Percentiles rank a stretch among this genome's conserved stretches.
phyloP scores from a whole-genome alignment of 768 basidiomycete species.

The Serendipita indica region DNA sequence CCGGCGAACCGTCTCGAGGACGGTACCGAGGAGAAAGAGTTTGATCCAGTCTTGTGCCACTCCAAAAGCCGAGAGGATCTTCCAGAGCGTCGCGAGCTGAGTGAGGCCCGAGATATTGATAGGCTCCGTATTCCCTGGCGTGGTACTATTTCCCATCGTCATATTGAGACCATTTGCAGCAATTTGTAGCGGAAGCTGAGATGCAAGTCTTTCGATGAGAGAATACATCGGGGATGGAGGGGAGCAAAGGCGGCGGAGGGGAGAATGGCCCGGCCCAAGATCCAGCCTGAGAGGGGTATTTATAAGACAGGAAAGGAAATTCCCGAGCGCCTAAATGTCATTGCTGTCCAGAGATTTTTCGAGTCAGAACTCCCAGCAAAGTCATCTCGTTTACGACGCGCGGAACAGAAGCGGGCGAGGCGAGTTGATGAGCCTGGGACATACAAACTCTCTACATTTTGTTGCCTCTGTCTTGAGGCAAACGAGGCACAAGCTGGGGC shows the following conservation, averaged over 20 bases:
- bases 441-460: too few species aligned
- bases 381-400: too few species aligned
- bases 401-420: too few species aligned
- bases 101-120: not conserved
- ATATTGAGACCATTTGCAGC: not conserved
- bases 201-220: conserved; percentile 6
- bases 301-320: too few species aligned
- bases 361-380: too few species aligned
- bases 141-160: not conserved
- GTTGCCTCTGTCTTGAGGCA: too few species aligned
- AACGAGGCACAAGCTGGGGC: too few species aligned
- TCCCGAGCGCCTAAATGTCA: too few species aligned
- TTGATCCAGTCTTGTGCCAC: conserved; percentile 39
- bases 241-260: not conserved
- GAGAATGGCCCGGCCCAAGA: too few species aligned
- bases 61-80: conserved; percentile 12
- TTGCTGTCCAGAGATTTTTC: too few species aligned
- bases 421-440: too few species aligned
- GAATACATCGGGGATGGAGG: not conserved
- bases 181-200: not conserved
- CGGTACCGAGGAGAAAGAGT: conserved; percentile 44
- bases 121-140: not conserved
- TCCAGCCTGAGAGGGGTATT: too few species aligned
- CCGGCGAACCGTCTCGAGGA: conserved; percentile 45
- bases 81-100: not conserved